phyloP scores from a whole-genome alignment of 768 basidiomycete species.

The Phanerochaete sordida region DNA sequence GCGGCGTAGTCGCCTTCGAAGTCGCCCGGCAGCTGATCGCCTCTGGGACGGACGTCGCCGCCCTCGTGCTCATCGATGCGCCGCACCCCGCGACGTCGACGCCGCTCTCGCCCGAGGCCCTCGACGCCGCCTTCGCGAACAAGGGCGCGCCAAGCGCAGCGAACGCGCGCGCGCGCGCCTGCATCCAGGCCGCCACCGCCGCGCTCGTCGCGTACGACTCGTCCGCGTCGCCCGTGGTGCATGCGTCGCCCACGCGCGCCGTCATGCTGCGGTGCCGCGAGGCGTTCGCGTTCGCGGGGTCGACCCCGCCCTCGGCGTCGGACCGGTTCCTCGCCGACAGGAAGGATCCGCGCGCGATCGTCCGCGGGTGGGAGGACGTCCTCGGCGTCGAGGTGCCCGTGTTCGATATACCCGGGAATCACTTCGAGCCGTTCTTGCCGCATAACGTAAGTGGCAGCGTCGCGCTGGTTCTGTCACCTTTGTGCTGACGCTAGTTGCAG shows the following conservation, averaged over 20 bases:
- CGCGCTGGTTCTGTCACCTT: no score
- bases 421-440: slow-evolving; percentile 55
- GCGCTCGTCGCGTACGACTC: slow-evolving; percentile 49
- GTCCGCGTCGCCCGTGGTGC: slow-evolving; percentile 10
- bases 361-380: slow-evolving; percentile 46
- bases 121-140: slow-evolving; percentile 41
- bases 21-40: slow-evolving; percentile 48
- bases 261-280: slow-evolving; percentile 53
- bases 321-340: slow-evolving; percentile 54
- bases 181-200: slow-evolving; percentile 24
- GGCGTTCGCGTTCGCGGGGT: slow-evolving; percentile 34
- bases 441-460: slow-evolving; percentile 50
- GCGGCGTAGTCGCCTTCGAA: slow-evolving; percentile 71
- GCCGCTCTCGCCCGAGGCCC: slow-evolving; percentile 48
- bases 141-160: slow-evolving; percentile 25
- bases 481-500: no score
- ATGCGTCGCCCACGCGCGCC: slow-evolving; percentile 31
- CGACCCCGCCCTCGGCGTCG: slow-evolving; percentile 20
- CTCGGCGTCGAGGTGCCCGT: slow-evolving; percentile 35
- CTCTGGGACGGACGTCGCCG: slow-evolving; percentile 43
- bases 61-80: slow-evolving; percentile 65
- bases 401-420: slow-evolving; percentile 61
- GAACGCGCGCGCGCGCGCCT: slow-evolving; percentile 3
- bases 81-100: slow-evolving; percentile 53
- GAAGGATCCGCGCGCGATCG: slow-evolving; percentile 27